A percentile compares a stretch with the other conserved stretches of the same genome.
These are phyloP conservation scores for Verticillium longisporum DNA, from an alignment of 2,329 filamentous ascomycete species.

Conservation along the genomic window DNA sequence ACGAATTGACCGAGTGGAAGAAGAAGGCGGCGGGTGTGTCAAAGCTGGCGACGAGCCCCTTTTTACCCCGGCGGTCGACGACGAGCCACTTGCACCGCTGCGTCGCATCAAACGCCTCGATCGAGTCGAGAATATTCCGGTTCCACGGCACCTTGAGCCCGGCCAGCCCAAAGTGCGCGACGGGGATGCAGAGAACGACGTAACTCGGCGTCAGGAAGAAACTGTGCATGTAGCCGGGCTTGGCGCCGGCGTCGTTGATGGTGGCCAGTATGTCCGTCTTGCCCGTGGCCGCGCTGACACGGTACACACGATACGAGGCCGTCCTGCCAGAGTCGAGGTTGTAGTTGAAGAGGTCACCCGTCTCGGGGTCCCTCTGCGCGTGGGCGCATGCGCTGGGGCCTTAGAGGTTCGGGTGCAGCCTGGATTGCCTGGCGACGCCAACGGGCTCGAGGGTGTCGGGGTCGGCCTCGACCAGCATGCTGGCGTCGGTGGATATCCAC, in stretches of 20 bases:
- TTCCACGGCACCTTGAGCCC: slow-evolving; percentile 59
- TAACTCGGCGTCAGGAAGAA: slow-evolving; percentile 67
- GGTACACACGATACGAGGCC: slow-evolving; percentile 63
- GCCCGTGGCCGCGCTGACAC: slow-evolving; percentile 53
- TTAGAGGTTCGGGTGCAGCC: slow-evolving; percentile 60
- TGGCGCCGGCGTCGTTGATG: slow-evolving; percentile 38
- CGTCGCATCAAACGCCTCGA: slow-evolving; percentile 53
- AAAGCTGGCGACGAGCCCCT: slow-evolving; percentile 62
- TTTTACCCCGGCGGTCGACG: slow-evolving; percentile 54
- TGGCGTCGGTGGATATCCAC: slow-evolving; percentile 51
- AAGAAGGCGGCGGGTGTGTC: slow-evolving; percentile 64
- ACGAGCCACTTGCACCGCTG: slow-evolving; percentile 64
- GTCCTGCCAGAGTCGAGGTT: slow-evolving; percentile 59
- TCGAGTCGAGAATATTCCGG: slow-evolving; percentile 61
- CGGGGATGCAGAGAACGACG: slow-evolving; percentile 68
- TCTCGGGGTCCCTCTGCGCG: slow-evolving; percentile 61
- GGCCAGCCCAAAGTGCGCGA: slow-evolving; percentile 48
- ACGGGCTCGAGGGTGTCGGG: slow-evolving; percentile 67
- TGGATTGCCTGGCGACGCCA: slow-evolving; percentile 50
- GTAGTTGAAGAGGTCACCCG: slow-evolving; percentile 74
- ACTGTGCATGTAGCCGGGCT: slow-evolving; percentile 74
- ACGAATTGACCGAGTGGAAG: slow-evolving; percentile 76
- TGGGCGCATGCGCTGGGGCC: slow-evolving; percentile 66
- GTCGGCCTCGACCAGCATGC: slow-evolving; percentile 54
- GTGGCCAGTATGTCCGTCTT: slow-evolving; percentile 65